These are phyloP conservation scores for Aureoboletus auriporus DNA, from an alignment of 768 basidiomycete genomes.

Conservation along the genomic window DNA sequence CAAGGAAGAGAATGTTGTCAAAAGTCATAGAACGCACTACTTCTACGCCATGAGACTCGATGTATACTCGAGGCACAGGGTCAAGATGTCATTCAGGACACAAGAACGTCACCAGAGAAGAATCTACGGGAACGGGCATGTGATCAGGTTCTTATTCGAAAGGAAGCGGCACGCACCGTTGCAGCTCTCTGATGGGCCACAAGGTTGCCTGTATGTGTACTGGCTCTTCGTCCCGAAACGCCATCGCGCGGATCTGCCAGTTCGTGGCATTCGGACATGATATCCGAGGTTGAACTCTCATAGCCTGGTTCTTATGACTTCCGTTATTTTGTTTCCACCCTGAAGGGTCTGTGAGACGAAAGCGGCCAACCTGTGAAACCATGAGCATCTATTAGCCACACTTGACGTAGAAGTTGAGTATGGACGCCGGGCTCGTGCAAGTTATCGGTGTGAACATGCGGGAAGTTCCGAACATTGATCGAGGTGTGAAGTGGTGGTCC, in stretches of 20 bases:
- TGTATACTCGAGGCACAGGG: slow-evolving; percentile 28
- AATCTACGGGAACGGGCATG: slow-evolving; percentile 24
- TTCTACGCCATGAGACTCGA: slow-evolving; percentile 19
- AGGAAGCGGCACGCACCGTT: slow-evolving; percentile 29
- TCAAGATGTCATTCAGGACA: slow-evolving; percentile 23
- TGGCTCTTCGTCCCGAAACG: slow-evolving; percentile 20
- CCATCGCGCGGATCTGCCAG: slow-evolving; percentile 22
- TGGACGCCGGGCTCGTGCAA: slow-evolving; percentile 24
- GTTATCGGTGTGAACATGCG: slow-evolving; percentile 24
- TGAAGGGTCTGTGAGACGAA: slow-evolving; percentile 27
- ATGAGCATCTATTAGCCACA: neutral
- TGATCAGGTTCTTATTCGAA: slow-evolving; percentile 17
- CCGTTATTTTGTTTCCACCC: slow-evolving; percentile 23
- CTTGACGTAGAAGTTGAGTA: neutral
- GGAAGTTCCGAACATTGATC: slow-evolving; percentile 43
- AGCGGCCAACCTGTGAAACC: slow-evolving; percentile 12
- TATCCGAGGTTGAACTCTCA: slow-evolving; percentile 12
- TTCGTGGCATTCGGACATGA: slow-evolving; percentile 19
- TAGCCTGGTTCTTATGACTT: slow-evolving; percentile 6
- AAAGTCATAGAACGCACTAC: slow-evolving; percentile 25
- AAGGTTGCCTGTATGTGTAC: slow-evolving; percentile 29
- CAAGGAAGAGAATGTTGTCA: slow-evolving; percentile 1
- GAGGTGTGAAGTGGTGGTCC: slow-evolving; percentile 32
- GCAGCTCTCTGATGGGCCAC: slow-evolving; percentile 30
- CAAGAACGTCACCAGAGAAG: slow-evolving; percentile 32